phyloP scores from a whole-genome alignment of 129 eudicot genomes.

The Oenanthe sinensis region DNA sequence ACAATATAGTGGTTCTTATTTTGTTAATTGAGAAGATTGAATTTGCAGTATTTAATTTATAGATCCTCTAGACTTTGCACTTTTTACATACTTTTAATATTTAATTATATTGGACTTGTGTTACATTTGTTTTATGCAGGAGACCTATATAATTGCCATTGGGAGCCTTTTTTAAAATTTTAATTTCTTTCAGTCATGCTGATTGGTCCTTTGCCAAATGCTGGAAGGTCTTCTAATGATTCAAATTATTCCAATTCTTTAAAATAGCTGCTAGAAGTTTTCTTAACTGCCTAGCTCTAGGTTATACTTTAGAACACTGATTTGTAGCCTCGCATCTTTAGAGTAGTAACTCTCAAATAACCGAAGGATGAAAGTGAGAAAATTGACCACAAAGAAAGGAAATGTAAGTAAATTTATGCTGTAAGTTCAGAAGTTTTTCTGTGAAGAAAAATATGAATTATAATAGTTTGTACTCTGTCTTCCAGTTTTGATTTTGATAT shows the following conservation, averaged over 20 bases:
- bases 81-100: too few species aligned
- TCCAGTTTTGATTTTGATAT: background rate
- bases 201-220: background rate
- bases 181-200: background rate
- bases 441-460: background rate
- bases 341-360: background rate
- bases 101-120: background rate
- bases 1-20: background rate
- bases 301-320: background rate
- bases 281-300: background rate
- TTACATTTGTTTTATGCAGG: background rate
- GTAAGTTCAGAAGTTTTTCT: background rate
- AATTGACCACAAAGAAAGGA: background rate
- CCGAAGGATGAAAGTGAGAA: background rate
- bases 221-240: background rate
- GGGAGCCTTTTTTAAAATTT: background rate
- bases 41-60: too few species aligned
- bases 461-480: background rate
- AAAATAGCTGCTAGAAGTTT: background rate
- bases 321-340: background rate
- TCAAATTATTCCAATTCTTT: background rate
- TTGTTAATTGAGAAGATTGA: background rate
- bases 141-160: background rate
- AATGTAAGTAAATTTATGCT: background rate
- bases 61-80: background rate